Evolutionary conservation across 2,329 filamentous ascomycete genomes (phyloP).

Genomic region (Ceratocystis colombiana): DNA sequence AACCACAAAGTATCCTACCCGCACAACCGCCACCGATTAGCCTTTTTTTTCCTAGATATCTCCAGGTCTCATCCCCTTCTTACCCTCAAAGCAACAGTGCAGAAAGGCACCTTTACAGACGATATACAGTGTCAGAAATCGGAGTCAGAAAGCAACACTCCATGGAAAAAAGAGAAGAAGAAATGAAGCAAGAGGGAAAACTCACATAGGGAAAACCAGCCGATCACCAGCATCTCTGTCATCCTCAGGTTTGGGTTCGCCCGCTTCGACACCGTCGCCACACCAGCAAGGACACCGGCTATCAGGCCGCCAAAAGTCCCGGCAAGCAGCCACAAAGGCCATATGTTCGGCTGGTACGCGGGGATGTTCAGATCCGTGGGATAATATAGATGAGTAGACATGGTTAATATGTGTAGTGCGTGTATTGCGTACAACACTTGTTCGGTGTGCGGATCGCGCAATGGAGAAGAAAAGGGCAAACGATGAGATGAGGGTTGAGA

Average conservation of each 20-base stretch:
- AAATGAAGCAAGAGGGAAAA: not conserved
- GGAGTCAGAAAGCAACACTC: not conserved
- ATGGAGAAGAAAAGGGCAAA: not conserved
- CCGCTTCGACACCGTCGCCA: not conserved
- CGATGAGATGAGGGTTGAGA: not conserved
- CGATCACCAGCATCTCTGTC: slow-evolving; percentile 12
- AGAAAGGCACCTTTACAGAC: slow-evolving; percentile 48
- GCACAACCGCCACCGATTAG: not conserved
- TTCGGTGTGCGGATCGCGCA: not conserved
- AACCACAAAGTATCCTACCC: slow-evolving; percentile 60
- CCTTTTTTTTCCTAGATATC: not conserved
- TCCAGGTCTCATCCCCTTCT: slow-evolving; percentile 19
- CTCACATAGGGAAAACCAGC: slow-evolving; percentile 24
- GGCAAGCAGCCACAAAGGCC: slow-evolving; percentile 32
- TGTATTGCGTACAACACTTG: not conserved
- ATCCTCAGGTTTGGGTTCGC: not conserved
- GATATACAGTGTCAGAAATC: not conserved
- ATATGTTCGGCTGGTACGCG: slow-evolving; percentile 57
- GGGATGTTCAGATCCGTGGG: slow-evolving; percentile 53
- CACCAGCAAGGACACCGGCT: slow-evolving; percentile 1
- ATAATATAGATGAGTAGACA: slow-evolving; percentile 56
- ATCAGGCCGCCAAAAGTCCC: slow-evolving; percentile 16
- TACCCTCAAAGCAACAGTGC: slow-evolving; percentile 74
- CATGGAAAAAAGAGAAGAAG: not conserved
- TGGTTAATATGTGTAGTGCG: not conserved